Conservation (phyloP, 306 rosid genomes). For the Parietaria judaica region DNA sequence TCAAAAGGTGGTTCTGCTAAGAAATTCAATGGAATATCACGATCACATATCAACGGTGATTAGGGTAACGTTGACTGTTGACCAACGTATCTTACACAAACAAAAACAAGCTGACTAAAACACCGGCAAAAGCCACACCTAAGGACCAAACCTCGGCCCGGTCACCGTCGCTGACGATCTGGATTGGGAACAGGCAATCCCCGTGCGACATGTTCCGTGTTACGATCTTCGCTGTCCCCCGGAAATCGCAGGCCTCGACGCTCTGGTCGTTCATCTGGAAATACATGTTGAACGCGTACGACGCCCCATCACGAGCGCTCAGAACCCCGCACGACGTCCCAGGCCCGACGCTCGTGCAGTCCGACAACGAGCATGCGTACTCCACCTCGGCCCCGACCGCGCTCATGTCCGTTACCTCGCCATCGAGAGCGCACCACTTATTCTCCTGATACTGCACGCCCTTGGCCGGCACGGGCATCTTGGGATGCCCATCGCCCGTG, state of each 20-base stretch:
- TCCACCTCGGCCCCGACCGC: neutral
- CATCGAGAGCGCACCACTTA: conserved; percentile 47
- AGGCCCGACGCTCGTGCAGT: conserved; percentile 41
- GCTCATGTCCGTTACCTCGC: neutral
- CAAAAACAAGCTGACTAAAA: conserved; percentile 21
- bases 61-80: too few relatives aligned
- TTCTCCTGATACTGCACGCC: conserved; percentile 48
- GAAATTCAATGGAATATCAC: too few relatives aligned
- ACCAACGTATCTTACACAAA: neutral
- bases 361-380: conserved; percentile 48
- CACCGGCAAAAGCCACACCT: conserved; percentile 3
- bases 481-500: conserved; percentile 31
- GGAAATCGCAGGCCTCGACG: conserved; percentile 50
- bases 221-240: conserved; percentile 32
- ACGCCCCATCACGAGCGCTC: conserved; percentile 15
- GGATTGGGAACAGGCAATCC: conserved; percentile 40
- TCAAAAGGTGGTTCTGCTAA: too few relatives aligned
- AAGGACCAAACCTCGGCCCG: conserved; percentile 17
- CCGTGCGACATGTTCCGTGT: conserved; percentile 28
- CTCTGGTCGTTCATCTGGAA: conserved; percentile 58
- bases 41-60: too few relatives aligned
- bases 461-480: conserved; percentile 37
- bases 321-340: conserved; percentile 38
- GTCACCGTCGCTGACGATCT: conserved; percentile 27
- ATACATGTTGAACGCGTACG: conserved; percentile 60